A percentile compares a stretch with the other conserved stretches of the same genome.
Evolutionary conservation across 164 flowering plant genomes (phyloP).

Genomic region (Tinospora cordifolia): DNA sequence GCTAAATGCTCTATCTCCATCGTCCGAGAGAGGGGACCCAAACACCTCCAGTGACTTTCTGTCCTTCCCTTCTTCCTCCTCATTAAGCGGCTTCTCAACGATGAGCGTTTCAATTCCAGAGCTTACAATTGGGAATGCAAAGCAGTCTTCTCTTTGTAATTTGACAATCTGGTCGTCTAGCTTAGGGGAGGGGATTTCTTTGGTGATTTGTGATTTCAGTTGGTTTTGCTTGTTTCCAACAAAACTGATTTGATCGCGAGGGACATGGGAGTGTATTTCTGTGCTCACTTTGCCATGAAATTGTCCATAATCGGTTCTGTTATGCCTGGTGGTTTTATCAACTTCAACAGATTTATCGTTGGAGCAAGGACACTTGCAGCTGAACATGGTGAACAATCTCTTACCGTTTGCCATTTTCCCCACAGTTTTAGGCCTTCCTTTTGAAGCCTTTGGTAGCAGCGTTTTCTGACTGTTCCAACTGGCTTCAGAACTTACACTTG

Average conservation of each 20-base stretch:
- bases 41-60: constrained; percentile 47
- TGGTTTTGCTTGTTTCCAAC: constrained; percentile 9
- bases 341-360: constrained; percentile 43
- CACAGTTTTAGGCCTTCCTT: constrained; percentile 13
- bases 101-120: constrained; percentile 14
- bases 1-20: constrained; percentile 22
- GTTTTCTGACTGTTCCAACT: constrained; percentile 66
- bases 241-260: constrained; percentile 3
- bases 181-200: constrained; percentile 9
- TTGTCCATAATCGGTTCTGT: constrained; percentile 5
- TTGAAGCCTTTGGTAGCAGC: constrained; percentile 24
- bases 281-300: constrained; percentile 10
- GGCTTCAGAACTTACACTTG: constrained; percentile 50
- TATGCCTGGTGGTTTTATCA: constrained; percentile 7
- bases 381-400: constrained; percentile 36
- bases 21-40: constrained; percentile 35
- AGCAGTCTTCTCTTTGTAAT: constrained; percentile 19
- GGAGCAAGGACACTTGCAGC: constrained; percentile 49
- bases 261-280: constrained; percentile 9
- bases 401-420: constrained; percentile 11
- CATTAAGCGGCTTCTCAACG: constrained; percentile 8
- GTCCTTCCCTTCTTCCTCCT: constrained; percentile 16
- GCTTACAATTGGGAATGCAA: constrained; percentile 21
- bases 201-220: constrained; percentile 9
- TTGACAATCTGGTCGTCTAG: constrained; percentile 5